These are phyloP conservation scores for Thelonectria blattea DNA, from an alignment of 2,329 filamentous ascomycete species.

Conservation along the genomic window DNA sequence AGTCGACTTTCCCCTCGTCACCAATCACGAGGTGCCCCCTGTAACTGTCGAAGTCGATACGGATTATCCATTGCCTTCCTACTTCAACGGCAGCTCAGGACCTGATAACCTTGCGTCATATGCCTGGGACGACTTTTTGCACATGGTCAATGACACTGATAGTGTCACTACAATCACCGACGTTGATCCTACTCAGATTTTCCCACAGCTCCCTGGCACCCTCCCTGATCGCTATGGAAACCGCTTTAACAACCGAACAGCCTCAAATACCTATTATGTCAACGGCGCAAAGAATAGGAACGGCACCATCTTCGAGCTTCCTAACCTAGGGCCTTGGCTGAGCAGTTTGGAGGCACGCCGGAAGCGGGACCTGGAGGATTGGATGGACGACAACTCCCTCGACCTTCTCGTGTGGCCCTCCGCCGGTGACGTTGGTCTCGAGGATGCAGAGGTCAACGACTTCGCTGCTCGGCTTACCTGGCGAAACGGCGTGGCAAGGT, in stretches of 20 bases:
- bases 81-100: not conserved
- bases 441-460: constrained; percentile 1
- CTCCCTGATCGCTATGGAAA: constrained; percentile 2
- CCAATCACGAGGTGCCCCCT: not conserved
- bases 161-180: not conserved
- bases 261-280: not conserved
- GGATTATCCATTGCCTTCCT: not conserved
- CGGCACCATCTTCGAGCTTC: constrained; percentile 48
- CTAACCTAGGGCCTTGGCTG: constrained; percentile 42
- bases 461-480: not conserved
- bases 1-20: not conserved
- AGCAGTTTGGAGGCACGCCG: not conserved
- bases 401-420: constrained; percentile 6
- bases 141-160: not conserved
- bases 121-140: not conserved
- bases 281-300: not conserved
- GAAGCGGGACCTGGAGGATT: constrained; percentile 1
- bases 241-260: not conserved
- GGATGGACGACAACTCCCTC: not conserved
- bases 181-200: not conserved
- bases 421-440: constrained; percentile 4
- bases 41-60: not conserved
- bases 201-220: not conserved
- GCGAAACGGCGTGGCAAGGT: constrained; percentile 6
- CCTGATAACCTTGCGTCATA: not conserved